Conservation (phyloP, 768 basidiomycete species). For the Boletus edulis region DNA sequence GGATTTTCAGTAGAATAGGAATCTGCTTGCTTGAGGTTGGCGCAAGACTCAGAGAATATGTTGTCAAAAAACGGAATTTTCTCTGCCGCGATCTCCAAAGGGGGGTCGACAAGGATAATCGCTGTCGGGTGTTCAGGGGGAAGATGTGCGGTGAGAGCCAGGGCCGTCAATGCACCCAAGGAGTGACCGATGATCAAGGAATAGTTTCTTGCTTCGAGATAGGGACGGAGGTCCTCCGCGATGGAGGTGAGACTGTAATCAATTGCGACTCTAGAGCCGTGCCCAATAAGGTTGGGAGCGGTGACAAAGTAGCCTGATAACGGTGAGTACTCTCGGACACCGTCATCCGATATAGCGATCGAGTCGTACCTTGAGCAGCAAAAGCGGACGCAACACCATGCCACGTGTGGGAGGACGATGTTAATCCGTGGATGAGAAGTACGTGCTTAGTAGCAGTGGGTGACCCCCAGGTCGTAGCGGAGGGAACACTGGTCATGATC, state of each 20-base stretch:
- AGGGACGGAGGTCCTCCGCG: constrained; percentile 14
- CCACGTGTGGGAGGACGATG: constrained; percentile 21
- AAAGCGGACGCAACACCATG: constrained; percentile 15
- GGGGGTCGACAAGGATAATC: constrained; percentile 22
- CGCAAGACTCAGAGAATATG: background rate
- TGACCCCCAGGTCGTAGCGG: constrained; percentile 21
- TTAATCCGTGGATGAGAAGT: constrained; percentile 26
- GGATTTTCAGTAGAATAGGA: constrained; percentile 1
- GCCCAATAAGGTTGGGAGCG: constrained; percentile 21
- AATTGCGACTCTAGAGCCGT: constrained; percentile 3
- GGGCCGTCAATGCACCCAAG: constrained; percentile 1
- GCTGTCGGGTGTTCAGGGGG: constrained; percentile 5
- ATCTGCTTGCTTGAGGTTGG: constrained; percentile 1
- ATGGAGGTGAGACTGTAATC: constrained; percentile 15
- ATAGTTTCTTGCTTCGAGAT: constrained; percentile 11
- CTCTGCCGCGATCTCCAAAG: background rate
- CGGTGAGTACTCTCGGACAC: background rate
- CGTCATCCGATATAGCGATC: too few species aligned
- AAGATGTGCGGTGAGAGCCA: constrained; percentile 5
- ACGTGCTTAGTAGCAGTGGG: constrained; percentile 23
- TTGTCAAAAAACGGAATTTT: background rate
- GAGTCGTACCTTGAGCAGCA: constrained; percentile 14
- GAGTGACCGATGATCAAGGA: constrained; percentile 23
- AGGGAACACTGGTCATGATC: constrained; percentile 17
- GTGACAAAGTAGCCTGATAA: constrained; percentile 19